Evolutionary conservation across 805 yeast genomes (phyloP).

Genomic region (Yarrowia sp.): DNA sequence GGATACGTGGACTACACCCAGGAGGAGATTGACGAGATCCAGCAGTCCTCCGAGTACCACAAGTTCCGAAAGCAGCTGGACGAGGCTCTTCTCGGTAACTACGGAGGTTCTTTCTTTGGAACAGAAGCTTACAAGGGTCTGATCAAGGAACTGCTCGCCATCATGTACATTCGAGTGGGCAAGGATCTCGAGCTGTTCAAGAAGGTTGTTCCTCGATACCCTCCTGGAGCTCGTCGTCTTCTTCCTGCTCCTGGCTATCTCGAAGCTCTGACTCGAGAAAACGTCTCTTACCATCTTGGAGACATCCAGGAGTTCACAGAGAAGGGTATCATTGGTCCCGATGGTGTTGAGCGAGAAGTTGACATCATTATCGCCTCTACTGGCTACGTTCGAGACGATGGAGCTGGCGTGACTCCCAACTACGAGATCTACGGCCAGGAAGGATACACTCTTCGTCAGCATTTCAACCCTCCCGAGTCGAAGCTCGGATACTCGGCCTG

Average conservation of each 20-base stretch:
- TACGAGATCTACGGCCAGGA: constrained; percentile 36
- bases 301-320: constrained; percentile 42
- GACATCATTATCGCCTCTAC: constrained; percentile 40
- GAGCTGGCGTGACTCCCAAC: constrained; percentile 35
- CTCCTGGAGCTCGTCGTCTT: constrained; percentile 42
- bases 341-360: constrained; percentile 38
- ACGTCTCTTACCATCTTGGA: constrained; percentile 39
- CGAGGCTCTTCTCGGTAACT: constrained; percentile 34
- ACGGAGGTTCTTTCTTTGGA: constrained; percentile 39
- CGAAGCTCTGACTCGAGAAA: constrained; percentile 42
- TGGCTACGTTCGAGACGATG: constrained; percentile 39
- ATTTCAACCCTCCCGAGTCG: constrained; percentile 32
- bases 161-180: constrained; percentile 41
- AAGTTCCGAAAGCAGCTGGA: constrained; percentile 45
- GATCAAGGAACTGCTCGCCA: constrained; percentile 40
- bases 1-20: constrained; percentile 41
- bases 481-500: constrained; percentile 31
- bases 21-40: constrained; percentile 41
- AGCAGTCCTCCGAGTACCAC: constrained; percentile 41
- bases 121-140: constrained; percentile 32
- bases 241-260: constrained; percentile 42
- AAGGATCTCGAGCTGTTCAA: constrained; percentile 41
- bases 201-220: constrained; percentile 41
- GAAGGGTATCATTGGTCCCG: constrained; percentile 42
- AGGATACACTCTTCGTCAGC: constrained; percentile 34